Evolutionary conservation across 1,284 basidiomycete genomes (phyloP), one percentile per base, ranked within the genome.

Genomic region (Cryptococcus jaspeensis): DNA sequence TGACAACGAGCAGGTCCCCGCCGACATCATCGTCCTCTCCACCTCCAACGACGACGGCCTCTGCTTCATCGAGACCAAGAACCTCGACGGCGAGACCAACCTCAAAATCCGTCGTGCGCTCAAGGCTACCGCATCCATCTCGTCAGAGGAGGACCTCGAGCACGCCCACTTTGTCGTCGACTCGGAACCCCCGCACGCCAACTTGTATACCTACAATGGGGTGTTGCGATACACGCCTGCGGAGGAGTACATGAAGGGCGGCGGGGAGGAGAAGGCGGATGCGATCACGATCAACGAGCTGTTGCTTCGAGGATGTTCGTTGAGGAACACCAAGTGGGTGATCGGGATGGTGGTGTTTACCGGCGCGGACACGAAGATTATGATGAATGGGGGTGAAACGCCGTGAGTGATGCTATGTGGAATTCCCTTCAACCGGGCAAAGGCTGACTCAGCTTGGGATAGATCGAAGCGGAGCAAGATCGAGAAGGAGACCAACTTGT

Each of bases 51-150:
- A 76, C 23, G 90, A 93, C 65, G 86, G 87, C 13, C 79, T 91
- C 74, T 92, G 90, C 72, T 94, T 91, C 66, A 81, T 95, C 37
- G 92, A 94, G 80, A 95, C 92, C 37, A 96, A 96, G 82, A 95
- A 95, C 70, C 79, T 98, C 55, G 95, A 99, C 67, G 95, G 94
- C 1, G 95, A 98, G 79, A 97, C 95, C 41, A 98, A 99, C 73
- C 80, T 98, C 69, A 99, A 98, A 77, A 86, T 87, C 4, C 84
- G 93, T 41, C 86, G 83, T 72, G 84, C 89, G 1, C 76, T 94
- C 53, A 87, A 84, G 56, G 89, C 87, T 1, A 96, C 93, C 0
- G 82, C 86, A 25, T 76, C 80, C 38, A 88, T 96, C 59, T 73
- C 80, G n/a, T 88, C 87, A 1, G 93, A 98, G 72, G 93, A 96